These are phyloP conservation scores for Phytopythium litorale DNA, from an alignment of 352 stramenopile genomes.

Conservation along the genomic window DNA sequence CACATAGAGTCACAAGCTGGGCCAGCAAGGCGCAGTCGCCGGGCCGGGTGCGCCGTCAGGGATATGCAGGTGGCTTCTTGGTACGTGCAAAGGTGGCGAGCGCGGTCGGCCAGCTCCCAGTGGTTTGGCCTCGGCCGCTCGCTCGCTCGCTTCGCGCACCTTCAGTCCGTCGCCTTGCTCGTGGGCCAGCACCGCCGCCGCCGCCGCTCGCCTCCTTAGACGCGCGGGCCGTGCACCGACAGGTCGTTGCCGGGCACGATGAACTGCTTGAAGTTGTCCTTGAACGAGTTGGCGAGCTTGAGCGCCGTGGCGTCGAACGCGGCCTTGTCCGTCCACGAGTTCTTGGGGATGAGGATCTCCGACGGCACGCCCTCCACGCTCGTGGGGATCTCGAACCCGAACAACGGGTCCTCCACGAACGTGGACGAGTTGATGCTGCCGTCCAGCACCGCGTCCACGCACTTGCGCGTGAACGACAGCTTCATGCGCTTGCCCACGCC, in stretches of 20 bases:
- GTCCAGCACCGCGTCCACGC: slow-evolving; percentile 52
- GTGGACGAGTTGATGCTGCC: slow-evolving; percentile 52
- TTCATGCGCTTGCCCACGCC: slow-evolving; percentile 96
- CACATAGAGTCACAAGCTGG: slow-evolving; percentile 1
- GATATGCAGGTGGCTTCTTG: not conserved
- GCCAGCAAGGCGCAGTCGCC: not conserved
- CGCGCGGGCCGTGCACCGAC: slow-evolving; percentile 53
- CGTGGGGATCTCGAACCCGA: slow-evolving; percentile 68
- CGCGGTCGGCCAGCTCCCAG: not conserved
- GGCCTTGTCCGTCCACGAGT: slow-evolving; percentile 78
- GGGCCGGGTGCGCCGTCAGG: not conserved
- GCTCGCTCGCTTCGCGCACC: not conserved
- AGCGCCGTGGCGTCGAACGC: slow-evolving; percentile 68
- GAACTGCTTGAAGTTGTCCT: slow-evolving; percentile 86
- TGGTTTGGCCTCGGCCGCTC: not conserved
- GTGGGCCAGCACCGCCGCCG: not conserved
- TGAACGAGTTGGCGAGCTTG: slow-evolving; percentile 75
- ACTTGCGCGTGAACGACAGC: slow-evolving; percentile 77
- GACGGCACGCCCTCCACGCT: slow-evolving; percentile 60
- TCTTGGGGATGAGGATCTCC: slow-evolving; percentile 71
- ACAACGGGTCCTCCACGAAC: slow-evolving; percentile 70
- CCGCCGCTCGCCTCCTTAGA: slow-evolving; percentile 20
- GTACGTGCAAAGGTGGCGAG: not conserved
- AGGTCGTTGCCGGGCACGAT: slow-evolving; percentile 72
- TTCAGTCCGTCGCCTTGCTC: not conserved